Conservation (phyloP, 2,329 filamentous ascomycete species). For the Xylaria sp. region DNA sequence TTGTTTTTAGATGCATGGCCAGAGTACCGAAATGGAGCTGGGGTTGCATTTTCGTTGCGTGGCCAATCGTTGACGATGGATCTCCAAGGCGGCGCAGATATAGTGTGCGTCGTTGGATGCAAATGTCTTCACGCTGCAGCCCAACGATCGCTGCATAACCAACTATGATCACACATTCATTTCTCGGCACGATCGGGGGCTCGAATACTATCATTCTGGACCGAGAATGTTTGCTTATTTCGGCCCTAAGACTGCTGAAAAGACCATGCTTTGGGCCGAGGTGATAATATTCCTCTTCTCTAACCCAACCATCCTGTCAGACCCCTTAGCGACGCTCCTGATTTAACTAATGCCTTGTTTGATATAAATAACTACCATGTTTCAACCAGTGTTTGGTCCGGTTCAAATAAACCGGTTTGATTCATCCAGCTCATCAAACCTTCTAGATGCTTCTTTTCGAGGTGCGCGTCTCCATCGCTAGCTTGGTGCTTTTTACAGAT, state of each 20-base stretch:
- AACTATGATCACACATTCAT: slow-evolving; percentile 19
- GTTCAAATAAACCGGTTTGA: not conserved
- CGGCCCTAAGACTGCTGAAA: slow-evolving; percentile 6
- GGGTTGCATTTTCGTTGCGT: slow-evolving; percentile 5
- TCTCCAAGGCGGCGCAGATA: slow-evolving; percentile 6
- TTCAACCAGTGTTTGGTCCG: slow-evolving; percentile 16
- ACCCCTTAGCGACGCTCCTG: not conserved
- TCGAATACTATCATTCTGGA: slow-evolving; percentile 4
- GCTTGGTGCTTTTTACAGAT: slow-evolving; percentile 38
- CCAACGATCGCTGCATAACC: slow-evolving; percentile 19
- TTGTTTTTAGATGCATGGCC: slow-evolving; percentile 23
- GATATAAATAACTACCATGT: slow-evolving; percentile 8
- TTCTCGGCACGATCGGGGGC: slow-evolving; percentile 13
- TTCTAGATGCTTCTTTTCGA: slow-evolving; percentile 37
- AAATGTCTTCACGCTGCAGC: slow-evolving; percentile 19
- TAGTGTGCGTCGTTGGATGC: slow-evolving; percentile 34
- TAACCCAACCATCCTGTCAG: slow-evolving; percentile 3
- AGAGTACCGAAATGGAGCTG: not conserved
- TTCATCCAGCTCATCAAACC: slow-evolving; percentile 13
- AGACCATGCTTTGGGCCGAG: slow-evolving; percentile 22
- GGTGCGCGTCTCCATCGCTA: slow-evolving; percentile 10
- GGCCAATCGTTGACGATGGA: slow-evolving; percentile 18
- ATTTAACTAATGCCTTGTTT: slow-evolving; percentile 11
- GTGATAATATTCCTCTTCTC: slow-evolving; percentile 6
- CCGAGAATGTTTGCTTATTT: slow-evolving; percentile 27